These are phyloP conservation scores for Sugiyamaella novakii DNA, from an alignment of 1,139 yeast genomes.

Conservation along the genomic window DNA sequence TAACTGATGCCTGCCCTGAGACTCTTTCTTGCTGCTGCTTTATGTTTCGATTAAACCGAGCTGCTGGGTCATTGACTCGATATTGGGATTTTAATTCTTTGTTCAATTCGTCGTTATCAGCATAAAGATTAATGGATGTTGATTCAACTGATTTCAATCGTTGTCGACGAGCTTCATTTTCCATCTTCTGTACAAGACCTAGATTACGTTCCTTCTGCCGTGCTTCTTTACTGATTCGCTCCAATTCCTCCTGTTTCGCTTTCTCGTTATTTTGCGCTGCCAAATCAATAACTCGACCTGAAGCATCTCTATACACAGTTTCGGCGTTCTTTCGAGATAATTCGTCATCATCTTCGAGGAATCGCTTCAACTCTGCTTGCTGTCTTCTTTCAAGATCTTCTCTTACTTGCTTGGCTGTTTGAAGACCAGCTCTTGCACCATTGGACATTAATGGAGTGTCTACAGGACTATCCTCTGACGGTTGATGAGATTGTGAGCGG, in stretches of 20 bases:
- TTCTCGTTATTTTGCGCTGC: constrained; percentile 40
- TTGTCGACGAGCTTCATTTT: constrained; percentile 34
- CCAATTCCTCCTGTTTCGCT: constrained; percentile 37
- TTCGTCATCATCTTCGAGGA: constrained; percentile 22
- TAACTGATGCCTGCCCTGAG: constrained; percentile 1
- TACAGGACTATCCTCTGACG: neutral
- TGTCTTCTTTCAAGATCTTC: constrained; percentile 40
- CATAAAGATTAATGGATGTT: constrained; percentile 40
- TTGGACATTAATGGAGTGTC: constrained; percentile 39
- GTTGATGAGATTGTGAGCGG: too few relatives aligned
- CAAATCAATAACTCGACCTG: constrained; percentile 56
- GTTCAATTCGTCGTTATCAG: constrained; percentile 47
- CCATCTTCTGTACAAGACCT: constrained; percentile 50
- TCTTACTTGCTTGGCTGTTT: constrained; percentile 47
- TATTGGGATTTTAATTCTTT: constrained; percentile 41
- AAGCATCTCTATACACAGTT: constrained; percentile 62
- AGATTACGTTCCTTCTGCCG: constrained; percentile 45
- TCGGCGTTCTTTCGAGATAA: constrained; percentile 31
- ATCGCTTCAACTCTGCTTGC: constrained; percentile 34
- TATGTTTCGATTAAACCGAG: constrained; percentile 44
- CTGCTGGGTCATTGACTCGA: constrained; percentile 72
- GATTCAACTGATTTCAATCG: constrained; percentile 41
- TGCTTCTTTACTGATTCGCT: constrained; percentile 38
- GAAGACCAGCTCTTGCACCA: constrained; percentile 51
- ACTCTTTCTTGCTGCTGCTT: constrained; percentile 26